These are phyloP conservation scores for Neopestalotiopsis sp. DNA, from an alignment of 2,329 filamentous ascomycete genomes.

Conservation along the genomic window DNA sequence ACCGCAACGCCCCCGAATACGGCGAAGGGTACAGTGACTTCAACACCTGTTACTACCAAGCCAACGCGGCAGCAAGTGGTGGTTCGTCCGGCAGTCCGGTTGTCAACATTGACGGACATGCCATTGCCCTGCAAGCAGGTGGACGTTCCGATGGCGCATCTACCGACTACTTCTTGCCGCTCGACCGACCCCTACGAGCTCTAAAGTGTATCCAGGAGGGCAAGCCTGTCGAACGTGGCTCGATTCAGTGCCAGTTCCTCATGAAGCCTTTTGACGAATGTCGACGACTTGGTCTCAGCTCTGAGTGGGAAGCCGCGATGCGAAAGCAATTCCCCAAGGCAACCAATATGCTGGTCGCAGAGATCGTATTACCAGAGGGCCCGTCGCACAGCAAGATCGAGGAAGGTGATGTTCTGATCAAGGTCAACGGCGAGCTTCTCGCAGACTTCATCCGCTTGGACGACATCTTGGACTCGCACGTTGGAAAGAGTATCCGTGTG, in stretches of 20 bases:
- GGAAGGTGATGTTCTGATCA: slow-evolving; percentile 91
- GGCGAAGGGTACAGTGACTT: slow-evolving; percentile 98
- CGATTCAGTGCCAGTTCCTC: slow-evolving; percentile 97
- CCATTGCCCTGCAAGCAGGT: slow-evolving; percentile 91
- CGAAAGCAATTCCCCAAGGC: slow-evolving; percentile 87
- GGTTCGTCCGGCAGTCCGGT: slow-evolving; percentile 98
- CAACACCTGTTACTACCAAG: slow-evolving; percentile 95
- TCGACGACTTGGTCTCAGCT: slow-evolving; percentile 81
- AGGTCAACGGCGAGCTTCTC: slow-evolving; percentile 91
- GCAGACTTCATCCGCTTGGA: slow-evolving; percentile 93
- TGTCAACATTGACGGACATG: slow-evolving; percentile 91
- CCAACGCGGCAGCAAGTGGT: slow-evolving; percentile 93
- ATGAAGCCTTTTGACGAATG: slow-evolving; percentile 98
- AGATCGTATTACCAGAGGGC: slow-evolving; percentile 90
- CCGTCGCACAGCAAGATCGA: slow-evolving; percentile 87
- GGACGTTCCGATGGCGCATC: slow-evolving; percentile 93
- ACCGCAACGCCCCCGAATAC: slow-evolving; percentile 96
- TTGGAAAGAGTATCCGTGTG: slow-evolving; percentile 78
- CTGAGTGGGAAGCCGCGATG: slow-evolving; percentile 85
- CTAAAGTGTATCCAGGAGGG: slow-evolving; percentile 83
- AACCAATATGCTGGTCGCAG: slow-evolving; percentile 95
- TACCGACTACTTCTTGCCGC: slow-evolving; percentile 94
- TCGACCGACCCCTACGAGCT: slow-evolving; percentile 88
- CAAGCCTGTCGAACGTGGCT: slow-evolving; percentile 81
- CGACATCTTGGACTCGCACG: slow-evolving; percentile 87